Base-by-base conservation (phyloP, 441 rosid species). In the Breynia disticha region DNA sequence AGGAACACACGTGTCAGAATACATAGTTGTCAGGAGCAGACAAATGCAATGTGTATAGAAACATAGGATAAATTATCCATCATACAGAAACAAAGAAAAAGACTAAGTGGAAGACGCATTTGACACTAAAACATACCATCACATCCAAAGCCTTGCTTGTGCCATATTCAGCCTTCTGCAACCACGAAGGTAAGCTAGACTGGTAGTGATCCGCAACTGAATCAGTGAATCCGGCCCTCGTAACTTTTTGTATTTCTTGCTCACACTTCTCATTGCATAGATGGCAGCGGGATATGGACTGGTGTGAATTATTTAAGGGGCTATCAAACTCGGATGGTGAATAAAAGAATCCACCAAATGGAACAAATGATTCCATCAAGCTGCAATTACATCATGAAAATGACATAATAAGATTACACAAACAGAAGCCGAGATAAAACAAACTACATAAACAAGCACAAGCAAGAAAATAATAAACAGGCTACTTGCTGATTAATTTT, bases 341-440 rank as follows among this genome's bases (percentile, higher is more conserved):
- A 54, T 95, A 71, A 71, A 90, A 90, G 66, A 84, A 81, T 48
- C 97, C 95, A 35, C 83, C 97, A 65, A 90, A 86, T 16, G 97
- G 97, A 61, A 90, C 84, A 69, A 90, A 90, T 17, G 95, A 90
- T 54, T 76, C 88, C 94, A 84, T 79, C 81, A 84, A 79, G 73
- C 94, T 84, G 83, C 53, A 66, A 54, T 43, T 38, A 57, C 14
- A 49, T 45, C 46, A 69, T 47, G 21, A 48, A 62, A 48, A 50
- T 50, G 14, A 45, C 56, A 37, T 46, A 11, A 43, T 62, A 54
- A 74, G 73, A 63, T 32, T 46, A 16, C 7, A 16, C 19, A 52
- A 12, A 37, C 39, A 14, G 16, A 13, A 3, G 12, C 17, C 16
- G 5, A 16, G 6, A 11, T 15, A 14, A 19, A 16, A 16, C 16